A percentile compares a stretch with the other conserved stretches of the same genome.
Conservation (phyloP, 2,329 filamentous ascomycete species). For the Sordariomycetes sp. region DNA sequence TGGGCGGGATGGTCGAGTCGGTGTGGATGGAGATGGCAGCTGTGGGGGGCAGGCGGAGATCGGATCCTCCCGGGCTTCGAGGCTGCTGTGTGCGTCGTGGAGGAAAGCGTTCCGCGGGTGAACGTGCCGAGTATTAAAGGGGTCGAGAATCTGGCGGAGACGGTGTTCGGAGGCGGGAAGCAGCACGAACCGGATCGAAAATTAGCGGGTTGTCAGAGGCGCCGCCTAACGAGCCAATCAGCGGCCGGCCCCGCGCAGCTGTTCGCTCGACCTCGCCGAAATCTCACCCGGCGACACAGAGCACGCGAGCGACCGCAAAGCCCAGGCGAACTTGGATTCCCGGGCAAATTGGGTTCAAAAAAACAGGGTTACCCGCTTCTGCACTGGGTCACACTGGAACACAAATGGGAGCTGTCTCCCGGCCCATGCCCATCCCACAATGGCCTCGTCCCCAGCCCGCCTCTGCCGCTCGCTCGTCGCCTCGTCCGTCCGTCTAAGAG, state of each 20-base stretch:
- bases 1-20: neutral
- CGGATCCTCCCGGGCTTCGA: neutral
- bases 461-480: neutral
- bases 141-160: neutral
- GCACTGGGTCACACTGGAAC: neutral
- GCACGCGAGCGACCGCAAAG: neutral
- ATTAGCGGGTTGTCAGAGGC: neutral
- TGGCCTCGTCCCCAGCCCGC: neutral
- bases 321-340: neutral
- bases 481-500: neutral
- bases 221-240: neutral
- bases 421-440: neutral
- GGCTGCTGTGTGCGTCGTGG: no score
- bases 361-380: neutral
- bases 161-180: neutral
- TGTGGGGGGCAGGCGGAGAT: neutral
- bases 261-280: neutral
- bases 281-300: neutral
- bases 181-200: neutral
- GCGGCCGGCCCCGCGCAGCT: neutral
- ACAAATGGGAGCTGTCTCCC: neutral
- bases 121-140: neutral
- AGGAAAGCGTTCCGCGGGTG: no score
- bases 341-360: no score
- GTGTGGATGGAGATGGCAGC: neutral